Evolutionary conservation across 129 eudicot species (phyloP), one percentile per base, ranked within the genome.

Genomic region (Deinandra increscens): DNA sequence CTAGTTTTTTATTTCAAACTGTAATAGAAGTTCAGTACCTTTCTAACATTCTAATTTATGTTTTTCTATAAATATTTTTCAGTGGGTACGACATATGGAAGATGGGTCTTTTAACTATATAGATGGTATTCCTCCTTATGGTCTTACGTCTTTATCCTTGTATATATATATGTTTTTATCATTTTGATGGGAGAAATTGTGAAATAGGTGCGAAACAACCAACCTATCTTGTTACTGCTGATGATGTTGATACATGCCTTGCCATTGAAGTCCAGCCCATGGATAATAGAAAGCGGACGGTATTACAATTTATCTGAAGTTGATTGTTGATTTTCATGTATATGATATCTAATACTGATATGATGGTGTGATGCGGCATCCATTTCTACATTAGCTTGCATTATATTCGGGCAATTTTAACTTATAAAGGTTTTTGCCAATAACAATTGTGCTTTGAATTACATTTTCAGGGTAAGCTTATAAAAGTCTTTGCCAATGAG

Each of bases 71-170:
- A 29, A 50, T 36, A 64, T 75, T 58, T 72, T 75, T 71, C 87
- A 93, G 98, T 93, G 98, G 98, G 95, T 93, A 29, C 95, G 98
- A 34, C 96, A 86, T 83, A 58, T 84, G 89, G 98, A 89, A 73
- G 96, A 93, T 83, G 98, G 98, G 64, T 93, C 98, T 67, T 71
- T 89, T 55, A 81, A 74, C 55, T 87, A 89, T 78, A 87, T 93
- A 49, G 98, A 93, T 22, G 98, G 98, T 88, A 84, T 48, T 20
- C 71, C 41, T 77, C 71, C 60, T 68, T 36, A 5, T 42, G 44
- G 44, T 62, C 9, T 48, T 37, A 56, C 22, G 14, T 37, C 46
- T 73, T 22, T 29, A 3, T 63, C 69, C 20, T 38, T 39, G 4
- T 14, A 1, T 26, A 26, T 69, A 2, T 45, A 49, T 64, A n/a